These are phyloP conservation scores for Ophiostoma pallidulum DNA, from an alignment of 2,329 filamentous ascomycete species.

Conservation along the genomic window DNA sequence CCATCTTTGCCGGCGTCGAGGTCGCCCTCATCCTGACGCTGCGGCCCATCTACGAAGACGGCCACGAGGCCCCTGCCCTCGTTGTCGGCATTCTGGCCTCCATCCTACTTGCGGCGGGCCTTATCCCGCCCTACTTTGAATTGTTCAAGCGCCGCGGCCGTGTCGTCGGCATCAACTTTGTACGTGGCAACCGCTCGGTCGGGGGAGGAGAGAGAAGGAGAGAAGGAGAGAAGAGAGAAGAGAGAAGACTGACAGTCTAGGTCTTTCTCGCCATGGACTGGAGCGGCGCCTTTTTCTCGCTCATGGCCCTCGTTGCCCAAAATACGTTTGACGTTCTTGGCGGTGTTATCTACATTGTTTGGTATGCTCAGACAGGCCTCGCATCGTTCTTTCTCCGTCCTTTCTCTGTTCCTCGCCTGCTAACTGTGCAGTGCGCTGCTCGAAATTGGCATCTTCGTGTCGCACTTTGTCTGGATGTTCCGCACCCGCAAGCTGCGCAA, in stretches of 20 bases:
- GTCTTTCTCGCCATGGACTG: conserved; percentile 52
- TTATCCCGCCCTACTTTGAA: conserved; percentile 53
- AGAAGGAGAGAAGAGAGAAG: too few species aligned
- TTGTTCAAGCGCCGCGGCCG: conserved; percentile 51
- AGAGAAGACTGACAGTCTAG: too few species aligned
- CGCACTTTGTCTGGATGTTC: conserved; percentile 49
- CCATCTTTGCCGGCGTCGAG: conserved; percentile 43
- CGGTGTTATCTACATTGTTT: conserved; percentile 50
- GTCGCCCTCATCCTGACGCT: conserved; percentile 47
- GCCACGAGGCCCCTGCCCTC: conserved; percentile 43
- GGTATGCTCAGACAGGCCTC: too few species aligned
- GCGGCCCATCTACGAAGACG: conserved; percentile 44
- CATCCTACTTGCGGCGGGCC: conserved; percentile 44
- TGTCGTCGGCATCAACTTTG: conserved; percentile 50
- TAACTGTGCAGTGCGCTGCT: conserved; percentile 37
- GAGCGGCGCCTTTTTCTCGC: conserved; percentile 51
- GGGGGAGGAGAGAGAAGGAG: too few species aligned
- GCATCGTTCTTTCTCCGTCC: conserved; percentile 3
- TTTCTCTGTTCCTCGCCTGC: background rate
- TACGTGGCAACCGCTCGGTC: background rate
- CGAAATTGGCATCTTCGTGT: conserved; percentile 50
- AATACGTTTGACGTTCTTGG: conserved; percentile 52
- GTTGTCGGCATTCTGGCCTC: conserved; percentile 50
- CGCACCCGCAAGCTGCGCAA: conserved; percentile 43
- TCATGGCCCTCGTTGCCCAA: conserved; percentile 53